phyloP scores from a whole-genome alignment of 2,329 filamentous ascomycete species.

The Aspergillus sp. region DNA sequence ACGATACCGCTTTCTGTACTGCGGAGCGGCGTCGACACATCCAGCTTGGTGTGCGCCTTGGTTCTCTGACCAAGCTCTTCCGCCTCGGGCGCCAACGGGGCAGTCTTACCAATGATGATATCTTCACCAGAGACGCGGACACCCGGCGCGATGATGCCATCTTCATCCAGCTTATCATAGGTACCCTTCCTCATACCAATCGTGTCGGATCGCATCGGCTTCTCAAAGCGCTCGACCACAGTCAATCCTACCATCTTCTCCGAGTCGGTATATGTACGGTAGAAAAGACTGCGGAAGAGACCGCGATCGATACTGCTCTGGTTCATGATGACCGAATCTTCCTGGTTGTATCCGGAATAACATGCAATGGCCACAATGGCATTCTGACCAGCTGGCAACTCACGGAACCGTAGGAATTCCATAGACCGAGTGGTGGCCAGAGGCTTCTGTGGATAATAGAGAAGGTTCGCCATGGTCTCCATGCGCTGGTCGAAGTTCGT shows the following conservation, averaged over 20 bases:
- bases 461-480: conserved; percentile 99
- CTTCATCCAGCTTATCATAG: conserved; percentile 95
- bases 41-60: conserved; percentile 84
- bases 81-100: conserved; percentile 86
- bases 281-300: conserved; percentile 95
- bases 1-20: conserved; percentile 97
- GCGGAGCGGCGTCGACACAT: conserved; percentile 90
- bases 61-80: conserved; percentile 92
- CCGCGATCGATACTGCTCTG: conserved; percentile 98
- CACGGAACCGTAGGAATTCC: conserved; percentile 98
- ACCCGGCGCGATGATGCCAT: conserved; percentile 90
- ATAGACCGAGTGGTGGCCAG: conserved; percentile 94
- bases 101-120: conserved; percentile 98
- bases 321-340: conserved; percentile 99
- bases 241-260: conserved; percentile 96
- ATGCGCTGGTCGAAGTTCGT: conserved; percentile 96
- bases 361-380: conserved; percentile 96
- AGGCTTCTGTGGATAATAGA: conserved; percentile 98
- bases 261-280: conserved; percentile 93
- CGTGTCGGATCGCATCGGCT: conserved; percentile 83
- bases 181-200: conserved; percentile 90
- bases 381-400: conserved; percentile 94
- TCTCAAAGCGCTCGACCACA: conserved; percentile 91
- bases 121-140: conserved; percentile 95
- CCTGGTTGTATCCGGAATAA: conserved; percentile 98